Evolutionary conservation across 208 protist species (phyloP).

Genomic region (Leishmania tarentolae): DNA sequence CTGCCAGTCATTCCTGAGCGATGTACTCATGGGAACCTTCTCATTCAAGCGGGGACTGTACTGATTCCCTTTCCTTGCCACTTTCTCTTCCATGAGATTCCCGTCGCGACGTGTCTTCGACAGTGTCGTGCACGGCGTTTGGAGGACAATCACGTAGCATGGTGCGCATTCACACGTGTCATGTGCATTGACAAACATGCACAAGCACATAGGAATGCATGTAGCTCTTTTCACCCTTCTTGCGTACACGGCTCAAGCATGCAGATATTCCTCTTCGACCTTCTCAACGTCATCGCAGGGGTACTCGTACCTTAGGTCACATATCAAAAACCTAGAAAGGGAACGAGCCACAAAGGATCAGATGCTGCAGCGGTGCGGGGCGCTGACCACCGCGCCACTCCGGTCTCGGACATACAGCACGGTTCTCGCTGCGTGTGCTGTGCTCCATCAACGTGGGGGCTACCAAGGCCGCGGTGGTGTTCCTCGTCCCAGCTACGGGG

Average conservation of each 20-base stretch:
- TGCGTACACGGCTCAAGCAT: neutral
- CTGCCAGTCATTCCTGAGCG: neutral
- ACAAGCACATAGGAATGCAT: slow-evolving; percentile 2
- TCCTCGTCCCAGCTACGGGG: neutral
- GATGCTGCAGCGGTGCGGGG: slow-evolving; percentile 8
- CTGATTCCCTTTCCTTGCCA: neutral
- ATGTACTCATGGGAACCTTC: neutral
- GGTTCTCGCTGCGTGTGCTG: neutral
- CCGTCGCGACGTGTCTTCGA: neutral
- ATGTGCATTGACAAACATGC: neutral
- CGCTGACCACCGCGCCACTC: neutral
- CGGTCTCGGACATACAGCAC: slow-evolving; percentile 19
- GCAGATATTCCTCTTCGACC: neutral
- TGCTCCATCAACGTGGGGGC: slow-evolving; percentile 14
- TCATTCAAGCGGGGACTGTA: neutral
- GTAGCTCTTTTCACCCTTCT: neutral
- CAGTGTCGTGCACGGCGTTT: neutral
- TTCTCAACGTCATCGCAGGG: neutral
- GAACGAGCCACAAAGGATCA: neutral
- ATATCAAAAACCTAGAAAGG: neutral
- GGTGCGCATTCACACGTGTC: neutral
- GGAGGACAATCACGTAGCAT: neutral
- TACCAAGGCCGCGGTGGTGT: slow-evolving; percentile 9
- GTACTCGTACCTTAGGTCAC: neutral
- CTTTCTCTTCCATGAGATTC: neutral